These are phyloP conservation scores for Beta corolliflora DNA, from an alignment of 179 eudicot species.

Conservation along the genomic window DNA sequence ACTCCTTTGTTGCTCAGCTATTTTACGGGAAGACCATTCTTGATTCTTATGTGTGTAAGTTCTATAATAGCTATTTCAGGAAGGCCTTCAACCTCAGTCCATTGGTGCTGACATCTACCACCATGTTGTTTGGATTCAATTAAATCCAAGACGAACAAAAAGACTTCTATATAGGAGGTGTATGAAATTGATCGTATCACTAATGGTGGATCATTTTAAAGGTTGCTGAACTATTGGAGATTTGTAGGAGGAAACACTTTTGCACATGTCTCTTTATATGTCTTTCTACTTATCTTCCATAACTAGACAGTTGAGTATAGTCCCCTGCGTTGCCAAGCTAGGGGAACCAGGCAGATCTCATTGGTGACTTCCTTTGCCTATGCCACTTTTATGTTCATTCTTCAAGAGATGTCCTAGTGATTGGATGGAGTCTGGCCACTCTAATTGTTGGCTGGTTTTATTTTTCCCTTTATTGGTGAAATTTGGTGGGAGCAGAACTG, in stretches of 20 bases:
- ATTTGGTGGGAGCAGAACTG: neutral
- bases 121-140: neutral
- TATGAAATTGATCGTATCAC: neutral
- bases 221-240: neutral
- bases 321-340: neutral
- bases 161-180: neutral
- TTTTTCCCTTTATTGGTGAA: neutral
- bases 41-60: neutral
- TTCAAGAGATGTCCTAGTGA: neutral
- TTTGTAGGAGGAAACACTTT: neutral
- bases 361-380: neutral
- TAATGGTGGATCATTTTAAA: neutral
- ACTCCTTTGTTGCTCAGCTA: neutral
- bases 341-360: neutral
- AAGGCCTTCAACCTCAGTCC: neutral
- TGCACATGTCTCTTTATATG: neutral
- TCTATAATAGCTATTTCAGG: neutral
- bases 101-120: neutral
- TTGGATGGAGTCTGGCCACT: no score
- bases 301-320: neutral
- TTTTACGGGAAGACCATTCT: neutral
- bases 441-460: neutral
- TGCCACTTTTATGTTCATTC: neutral
- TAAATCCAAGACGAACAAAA: neutral
- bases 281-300: neutral